phyloP scores from a whole-genome alignment of 495 filamentous ascomycete genomes.

The Corynascus novoguineensis region DNA sequence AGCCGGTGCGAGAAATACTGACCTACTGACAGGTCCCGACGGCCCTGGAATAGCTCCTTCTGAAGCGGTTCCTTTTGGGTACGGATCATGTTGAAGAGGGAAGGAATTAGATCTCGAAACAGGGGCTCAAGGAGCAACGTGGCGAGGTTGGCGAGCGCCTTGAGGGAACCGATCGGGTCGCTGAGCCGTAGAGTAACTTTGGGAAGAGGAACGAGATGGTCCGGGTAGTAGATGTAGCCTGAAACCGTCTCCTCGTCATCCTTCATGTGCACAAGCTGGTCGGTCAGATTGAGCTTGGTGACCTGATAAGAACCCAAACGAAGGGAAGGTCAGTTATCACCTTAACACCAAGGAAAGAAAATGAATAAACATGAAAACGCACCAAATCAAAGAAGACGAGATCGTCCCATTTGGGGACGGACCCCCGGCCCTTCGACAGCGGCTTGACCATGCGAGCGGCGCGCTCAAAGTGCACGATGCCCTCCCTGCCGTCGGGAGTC shows the following conservation, averaged over 20 bases:
- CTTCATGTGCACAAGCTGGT: constrained; percentile 50
- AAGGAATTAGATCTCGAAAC: constrained; percentile 48
- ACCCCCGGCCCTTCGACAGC: constrained; percentile 15
- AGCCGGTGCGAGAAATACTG: constrained; percentile 58
- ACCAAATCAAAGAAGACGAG: constrained; percentile 43
- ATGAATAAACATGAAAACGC: constrained; percentile 13
- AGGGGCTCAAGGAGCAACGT: constrained; percentile 55
- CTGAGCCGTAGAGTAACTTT: constrained; percentile 9
- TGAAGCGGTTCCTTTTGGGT: not conserved
- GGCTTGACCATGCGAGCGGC: constrained; percentile 77
- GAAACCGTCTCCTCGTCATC: constrained; percentile 45
- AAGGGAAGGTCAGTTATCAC: constrained; percentile 8
- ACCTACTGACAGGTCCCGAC: constrained; percentile 61
- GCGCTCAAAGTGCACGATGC: constrained; percentile 67
- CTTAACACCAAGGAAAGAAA: not conserved
- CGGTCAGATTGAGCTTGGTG: constrained; percentile 52
- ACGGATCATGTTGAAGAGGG: constrained; percentile 30
- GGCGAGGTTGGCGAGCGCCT: constrained; percentile 22
- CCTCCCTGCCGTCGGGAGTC: constrained; percentile 40
- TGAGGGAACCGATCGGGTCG: not conserved
- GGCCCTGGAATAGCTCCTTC: not conserved
- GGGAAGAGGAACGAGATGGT: constrained; percentile 72
- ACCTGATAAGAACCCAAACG: constrained; percentile 54
- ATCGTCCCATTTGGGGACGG: constrained; percentile 34
- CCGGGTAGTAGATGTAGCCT: constrained; percentile 89